Percentiles rank a stretch among this genome's conserved stretches.
phyloP scores from a whole-genome alignment of 75 land plant genomes.

The Sequoia sempervirens region DNA sequence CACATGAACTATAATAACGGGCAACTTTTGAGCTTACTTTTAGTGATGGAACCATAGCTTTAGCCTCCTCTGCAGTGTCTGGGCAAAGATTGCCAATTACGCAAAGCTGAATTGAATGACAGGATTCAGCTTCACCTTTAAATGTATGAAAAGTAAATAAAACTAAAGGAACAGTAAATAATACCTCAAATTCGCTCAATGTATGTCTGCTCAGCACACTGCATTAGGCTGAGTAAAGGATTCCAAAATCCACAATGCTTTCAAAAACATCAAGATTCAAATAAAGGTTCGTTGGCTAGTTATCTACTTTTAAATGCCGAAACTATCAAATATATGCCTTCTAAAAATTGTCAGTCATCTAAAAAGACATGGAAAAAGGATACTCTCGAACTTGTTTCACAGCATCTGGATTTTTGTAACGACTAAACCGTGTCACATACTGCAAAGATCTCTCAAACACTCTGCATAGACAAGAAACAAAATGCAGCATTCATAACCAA shows the following conservation, averaged over 20 bases:
- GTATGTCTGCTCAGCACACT: slow-evolving; percentile 73
- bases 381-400: slow-evolving; percentile 98
- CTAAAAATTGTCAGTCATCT: not conserved
- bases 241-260: not conserved
- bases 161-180: not conserved
- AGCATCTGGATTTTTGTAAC: slow-evolving; percentile 88
- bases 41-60: slow-evolving; percentile 86
- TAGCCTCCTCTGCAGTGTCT: slow-evolving; percentile 92
- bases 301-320: no score
- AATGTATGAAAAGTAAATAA: not conserved
- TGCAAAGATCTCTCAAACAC: slow-evolving; percentile 94
- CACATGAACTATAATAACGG: not conserved
- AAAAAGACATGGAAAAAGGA: slow-evolving; percentile 28
- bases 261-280: not conserved
- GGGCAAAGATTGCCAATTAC: slow-evolving; percentile 95
- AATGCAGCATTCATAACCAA: not conserved
- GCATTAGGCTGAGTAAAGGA: slow-evolving; percentile 39
- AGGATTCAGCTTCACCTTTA: not conserved
- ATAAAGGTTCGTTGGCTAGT: not conserved
- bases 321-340: no score
- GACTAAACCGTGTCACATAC: slow-evolving; percentile 93
- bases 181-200: slow-evolving; percentile 91
- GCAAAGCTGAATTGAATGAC: slow-evolving; percentile 53
- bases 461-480: slow-evolving; percentile 27
- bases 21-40: slow-evolving; percentile 33